Evolutionary conservation across 805 yeast species (phyloP), one percentile per base, ranked within the genome.

Genomic region (Yarrowia hollandica): DNA sequence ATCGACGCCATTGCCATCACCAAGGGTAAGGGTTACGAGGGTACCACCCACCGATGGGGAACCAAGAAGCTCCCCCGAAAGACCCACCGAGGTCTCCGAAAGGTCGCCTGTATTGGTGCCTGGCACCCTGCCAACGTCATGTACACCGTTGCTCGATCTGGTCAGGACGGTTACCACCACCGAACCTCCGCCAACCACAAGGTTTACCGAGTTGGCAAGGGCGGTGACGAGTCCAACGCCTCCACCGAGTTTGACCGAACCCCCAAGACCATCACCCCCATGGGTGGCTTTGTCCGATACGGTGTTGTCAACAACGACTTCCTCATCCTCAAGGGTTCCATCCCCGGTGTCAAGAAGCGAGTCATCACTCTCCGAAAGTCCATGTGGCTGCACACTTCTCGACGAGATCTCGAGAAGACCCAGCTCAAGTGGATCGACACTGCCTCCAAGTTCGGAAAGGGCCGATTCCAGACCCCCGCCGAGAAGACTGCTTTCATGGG

Each of bases 11-110:
- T 94, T 75, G 99, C 97, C 76, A 96, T 94, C 76, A 94, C 99
- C 87, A 92, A 88, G 86, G 99, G 99, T 94, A 97, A 94, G 85
- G 99, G 99, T 86, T 91, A 88, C 90, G 99, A 94, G 83, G 99
- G 99, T 91, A 97, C 92, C 75, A 94, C 99, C 84, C 97, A 91
- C 90, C 90, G 99, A 89, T 94, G 98, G 98, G 99, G 99, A 79
- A 94, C 99, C 88, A 95, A 91, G 91, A 91, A 88, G 86, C 84
- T 94, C 72, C 99, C 99, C 82, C 90, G 99, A 85, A 94, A 94
- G 96, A 94, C 99, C 79, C 99, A 94, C 82, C 91, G 98, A 88
- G 99, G 99, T 92, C 84, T 92, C 79, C 90, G 99, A 87, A 94
- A 94, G 90, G 99, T 94, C 82, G 99, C 99, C 77, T 94, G 99